Base-by-base conservation (phyloP, 371 early-diverging fungal species). In the Rhizopus stolonifer region DNA sequence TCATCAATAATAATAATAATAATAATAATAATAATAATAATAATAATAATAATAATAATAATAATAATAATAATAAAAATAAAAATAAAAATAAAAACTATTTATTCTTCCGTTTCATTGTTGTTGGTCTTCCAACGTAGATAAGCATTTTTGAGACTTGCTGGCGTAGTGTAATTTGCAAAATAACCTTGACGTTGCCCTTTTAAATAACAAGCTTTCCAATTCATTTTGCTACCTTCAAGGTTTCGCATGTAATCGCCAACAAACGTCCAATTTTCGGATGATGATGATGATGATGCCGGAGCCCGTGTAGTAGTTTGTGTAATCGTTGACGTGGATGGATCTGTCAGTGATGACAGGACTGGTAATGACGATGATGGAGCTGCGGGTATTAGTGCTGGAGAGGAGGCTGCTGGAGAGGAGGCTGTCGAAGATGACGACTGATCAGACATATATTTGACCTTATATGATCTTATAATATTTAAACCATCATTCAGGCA, bases 401-500 rank as follows among this genome's bases (percentile, higher is more conserved):
- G 40, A n/a, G 45, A 25, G 22, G 21, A 10, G 46, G 24, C 7
- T n/a, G 24, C n/a, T n/a, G n/a, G n/a, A n/a, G n/a, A n/a, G 9
- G 46, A 25, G 3, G 36, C 24, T 46, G 36, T 3, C 18, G 39
- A 11, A 4, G 56, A 33, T 49, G 50, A 10, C 6, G 45, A 36
- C 45, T 43, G 39, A 46, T 17, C 19, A 15, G 39, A 18, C 21
- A 56, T 57, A 32, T 51, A 57, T 51, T 46, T 56, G 23, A 1
- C 0, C 21, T 31, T 51, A 14, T 51, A 57, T 0, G 47, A 45
- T 46, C 46, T 46, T 38, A 57, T 11, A 4, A 46, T 45, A 31
- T 49, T 32, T 25, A 49, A 21, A 10, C 50, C 45, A 26, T 46
- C 51, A 51, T 57, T 50, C 23, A 57, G 39, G 26, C 58, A 57